Evolutionary conservation across 139 green algal genomes (phyloP).

Genomic region (Chlamydomonas sp.): DNA sequence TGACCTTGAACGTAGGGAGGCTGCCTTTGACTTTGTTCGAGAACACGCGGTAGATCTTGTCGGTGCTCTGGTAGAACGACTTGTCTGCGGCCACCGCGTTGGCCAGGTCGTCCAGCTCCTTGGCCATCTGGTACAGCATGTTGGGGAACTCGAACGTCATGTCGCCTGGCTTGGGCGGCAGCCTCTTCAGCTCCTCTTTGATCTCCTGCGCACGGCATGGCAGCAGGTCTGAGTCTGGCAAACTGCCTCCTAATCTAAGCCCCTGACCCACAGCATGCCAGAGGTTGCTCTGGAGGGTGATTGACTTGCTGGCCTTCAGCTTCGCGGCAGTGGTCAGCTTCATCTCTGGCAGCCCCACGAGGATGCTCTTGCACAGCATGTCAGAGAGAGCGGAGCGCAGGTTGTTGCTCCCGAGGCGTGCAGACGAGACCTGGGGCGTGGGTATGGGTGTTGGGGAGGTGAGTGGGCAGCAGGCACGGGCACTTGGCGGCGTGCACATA

Average conservation of each 20-base stretch:
- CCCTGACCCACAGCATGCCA: neutral
- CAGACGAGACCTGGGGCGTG: too few species aligned
- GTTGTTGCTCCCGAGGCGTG: constrained; percentile 7
- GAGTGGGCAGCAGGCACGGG: too few species aligned
- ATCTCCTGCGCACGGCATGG: neutral
- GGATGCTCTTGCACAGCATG: constrained; percentile 2
- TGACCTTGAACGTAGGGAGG: neutral
- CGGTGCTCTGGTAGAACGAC: neutral
- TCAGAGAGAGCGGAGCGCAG: constrained; percentile 9
- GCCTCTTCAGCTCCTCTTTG: too few species aligned
- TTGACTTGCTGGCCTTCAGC: too few species aligned
- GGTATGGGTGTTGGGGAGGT: too few species aligned
- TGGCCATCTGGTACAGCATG: too few species aligned
- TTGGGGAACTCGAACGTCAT: too few species aligned
- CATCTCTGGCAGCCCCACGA: constrained; percentile 13
- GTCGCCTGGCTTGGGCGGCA: too few species aligned
- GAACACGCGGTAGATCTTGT: neutral
- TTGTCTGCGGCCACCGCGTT: neutral
- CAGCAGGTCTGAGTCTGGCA: neutral
- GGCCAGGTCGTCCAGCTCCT: constrained; percentile 2
- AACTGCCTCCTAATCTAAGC: neutral
- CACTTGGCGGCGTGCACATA: too few species aligned
- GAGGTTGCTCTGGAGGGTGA: neutral
- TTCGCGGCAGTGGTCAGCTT: too few species aligned
- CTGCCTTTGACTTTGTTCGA: too few species aligned